Conservation (phyloP, 208 protist species). For the Acanthamoeba royreba region DNA sequence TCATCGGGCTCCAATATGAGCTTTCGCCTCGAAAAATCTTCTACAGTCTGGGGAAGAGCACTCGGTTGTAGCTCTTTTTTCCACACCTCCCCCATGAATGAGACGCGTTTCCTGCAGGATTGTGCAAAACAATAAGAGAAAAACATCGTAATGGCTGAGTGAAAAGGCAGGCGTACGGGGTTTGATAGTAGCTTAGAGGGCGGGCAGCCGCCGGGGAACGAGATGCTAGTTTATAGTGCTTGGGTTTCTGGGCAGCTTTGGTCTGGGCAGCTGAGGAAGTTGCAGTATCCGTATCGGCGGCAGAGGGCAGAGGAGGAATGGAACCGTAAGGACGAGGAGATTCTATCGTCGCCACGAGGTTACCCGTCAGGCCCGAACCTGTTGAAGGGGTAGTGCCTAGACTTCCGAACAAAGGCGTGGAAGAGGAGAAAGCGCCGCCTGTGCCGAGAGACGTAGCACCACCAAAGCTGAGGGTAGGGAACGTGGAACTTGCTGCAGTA, state of each 20-base stretch:
- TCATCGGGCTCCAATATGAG: background rate
- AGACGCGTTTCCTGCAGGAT: background rate
- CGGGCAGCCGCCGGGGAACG: background rate
- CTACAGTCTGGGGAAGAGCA: background rate
- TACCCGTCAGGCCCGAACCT: background rate
- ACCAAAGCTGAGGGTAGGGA: too few relatives aligned
- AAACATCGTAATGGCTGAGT: too few relatives aligned
- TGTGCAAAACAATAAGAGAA: too few relatives aligned
- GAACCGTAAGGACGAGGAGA: background rate
- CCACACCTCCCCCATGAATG: background rate
- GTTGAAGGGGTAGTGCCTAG: background rate
- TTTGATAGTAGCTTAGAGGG: background rate
- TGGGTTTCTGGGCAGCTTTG: background rate
- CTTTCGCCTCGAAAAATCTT: background rate
- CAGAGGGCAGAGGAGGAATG: background rate
- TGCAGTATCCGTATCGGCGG: background rate
- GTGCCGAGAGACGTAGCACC: too few relatives aligned
- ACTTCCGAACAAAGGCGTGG: too few relatives aligned
- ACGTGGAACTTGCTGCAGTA: too few relatives aligned
- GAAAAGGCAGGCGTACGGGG: background rate
- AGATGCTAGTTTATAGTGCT: constrained; percentile 14
- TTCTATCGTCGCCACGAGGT: background rate
- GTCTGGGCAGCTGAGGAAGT: background rate
- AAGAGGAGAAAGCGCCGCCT: too few relatives aligned
- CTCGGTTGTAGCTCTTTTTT: background rate